Evolutionary conservation across 208 protist species (phyloP).

Genomic region (Kentomonas sorsogonicus): DNA sequence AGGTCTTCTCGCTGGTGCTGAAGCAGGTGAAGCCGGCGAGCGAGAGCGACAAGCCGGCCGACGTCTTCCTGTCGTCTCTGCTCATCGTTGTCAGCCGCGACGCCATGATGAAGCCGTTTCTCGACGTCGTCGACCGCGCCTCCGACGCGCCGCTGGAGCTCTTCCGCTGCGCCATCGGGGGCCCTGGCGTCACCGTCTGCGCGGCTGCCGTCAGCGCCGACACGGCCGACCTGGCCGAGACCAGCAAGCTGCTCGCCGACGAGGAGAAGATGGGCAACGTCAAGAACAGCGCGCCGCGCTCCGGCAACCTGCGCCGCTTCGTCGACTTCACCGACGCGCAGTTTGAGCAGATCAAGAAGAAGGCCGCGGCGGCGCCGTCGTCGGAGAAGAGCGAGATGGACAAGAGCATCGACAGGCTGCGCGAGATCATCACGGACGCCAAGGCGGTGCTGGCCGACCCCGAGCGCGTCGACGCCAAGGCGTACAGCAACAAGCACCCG

Average conservation of each 20-base stretch:
- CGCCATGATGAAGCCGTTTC: conserved; percentile 25
- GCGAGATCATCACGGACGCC: conserved; percentile 28
- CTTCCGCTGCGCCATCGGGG: conserved; percentile 43
- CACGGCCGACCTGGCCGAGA: conserved; percentile 10
- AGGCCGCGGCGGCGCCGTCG: conserved; percentile 16
- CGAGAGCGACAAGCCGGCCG: conserved; percentile 12
- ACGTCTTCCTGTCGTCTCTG: conserved; percentile 43
- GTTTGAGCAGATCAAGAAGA: conserved; percentile 17
- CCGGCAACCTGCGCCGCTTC: conserved; percentile 60
- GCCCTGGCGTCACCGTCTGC: conserved; percentile 29
- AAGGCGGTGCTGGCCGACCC: conserved; percentile 37
- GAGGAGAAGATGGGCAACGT: conserved; percentile 30
- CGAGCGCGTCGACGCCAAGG: conserved; percentile 21
- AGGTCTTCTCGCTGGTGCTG: conserved; percentile 42
- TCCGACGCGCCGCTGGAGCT: conserved; percentile 20
- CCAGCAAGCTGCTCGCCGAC: conserved; percentile 24
- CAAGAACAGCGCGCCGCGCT: conserved; percentile 42
- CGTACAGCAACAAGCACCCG: conserved; percentile 28
- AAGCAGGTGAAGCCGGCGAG: conserved; percentile 26
- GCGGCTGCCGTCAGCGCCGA: conserved; percentile 28
- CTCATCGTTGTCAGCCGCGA: conserved; percentile 30
- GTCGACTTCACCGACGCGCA: conserved; percentile 37
- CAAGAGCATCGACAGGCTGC: conserved; percentile 25
- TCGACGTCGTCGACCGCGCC: conserved; percentile 22
- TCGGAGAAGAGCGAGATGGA: conserved; percentile 21